These are phyloP conservation scores for Lactifluus rugatus DNA, from an alignment of 768 basidiomycete genomes.

Conservation along the genomic window DNA sequence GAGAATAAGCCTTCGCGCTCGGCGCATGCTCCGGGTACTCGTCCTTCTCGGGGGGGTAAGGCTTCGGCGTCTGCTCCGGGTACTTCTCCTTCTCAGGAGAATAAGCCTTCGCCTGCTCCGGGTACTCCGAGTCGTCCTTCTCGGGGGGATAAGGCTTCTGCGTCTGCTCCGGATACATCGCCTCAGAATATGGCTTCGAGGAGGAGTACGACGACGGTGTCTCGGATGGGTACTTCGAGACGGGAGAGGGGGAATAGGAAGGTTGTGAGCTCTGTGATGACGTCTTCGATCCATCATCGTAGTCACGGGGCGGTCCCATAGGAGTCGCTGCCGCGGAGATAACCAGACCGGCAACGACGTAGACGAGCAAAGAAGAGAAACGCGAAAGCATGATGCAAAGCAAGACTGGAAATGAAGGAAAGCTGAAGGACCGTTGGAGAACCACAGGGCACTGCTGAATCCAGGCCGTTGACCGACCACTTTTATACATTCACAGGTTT, in stretches of 20 bases:
- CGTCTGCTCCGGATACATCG: not conserved
- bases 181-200: not conserved
- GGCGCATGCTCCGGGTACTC: not conserved
- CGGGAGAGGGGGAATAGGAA: not conserved
- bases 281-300: not conserved
- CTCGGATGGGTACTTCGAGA: not conserved
- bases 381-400: constrained; percentile 14
- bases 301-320: not conserved
- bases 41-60: not conserved
- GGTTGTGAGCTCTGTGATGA: not conserved
- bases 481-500: constrained; percentile 2
- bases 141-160: not conserved
- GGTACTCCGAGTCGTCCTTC: not conserved
- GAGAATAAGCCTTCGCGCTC: not conserved
- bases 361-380: constrained; percentile 14
- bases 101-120: not conserved
- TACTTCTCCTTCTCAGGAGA: not conserved
- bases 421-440: not conserved
- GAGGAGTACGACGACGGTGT: not conserved
- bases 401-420: constrained; percentile 4
- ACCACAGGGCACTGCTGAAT: constrained; percentile 7
- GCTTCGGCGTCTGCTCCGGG: not conserved
- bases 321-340: constrained; percentile 13
- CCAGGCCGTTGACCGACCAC: not conserved
- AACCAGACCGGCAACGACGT: constrained; percentile 8